Conservation (phyloP, 208 protist genomes). For the Trypanosoma boissoni region DNA sequence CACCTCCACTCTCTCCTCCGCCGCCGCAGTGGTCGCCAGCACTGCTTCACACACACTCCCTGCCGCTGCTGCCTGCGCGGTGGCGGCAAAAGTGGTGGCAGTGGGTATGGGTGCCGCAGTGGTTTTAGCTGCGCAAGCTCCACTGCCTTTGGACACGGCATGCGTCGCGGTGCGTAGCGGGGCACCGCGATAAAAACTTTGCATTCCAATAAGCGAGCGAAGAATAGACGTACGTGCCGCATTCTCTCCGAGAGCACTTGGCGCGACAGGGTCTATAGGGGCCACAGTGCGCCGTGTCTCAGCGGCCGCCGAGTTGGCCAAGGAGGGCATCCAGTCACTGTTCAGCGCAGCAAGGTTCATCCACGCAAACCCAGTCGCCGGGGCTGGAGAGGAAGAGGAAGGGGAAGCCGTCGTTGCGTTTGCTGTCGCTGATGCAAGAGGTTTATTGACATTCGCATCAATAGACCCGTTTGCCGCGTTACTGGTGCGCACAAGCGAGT, state of each 20-base stretch:
- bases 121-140: background rate
- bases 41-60: background rate
- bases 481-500: slow-evolving; percentile 18
- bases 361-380: slow-evolving; percentile 27
- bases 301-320: slow-evolving; percentile 27
- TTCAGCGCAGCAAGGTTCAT: slow-evolving; percentile 48
- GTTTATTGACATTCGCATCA: slow-evolving; percentile 4
- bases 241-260: slow-evolving; percentile 9
- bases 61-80: background rate
- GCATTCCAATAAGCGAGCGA: slow-evolving; percentile 8
- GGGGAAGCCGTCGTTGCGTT: background rate
- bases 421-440: background rate
- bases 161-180: slow-evolving; percentile 2
- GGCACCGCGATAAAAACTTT: slow-evolving; percentile 16
- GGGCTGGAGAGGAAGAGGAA: background rate
- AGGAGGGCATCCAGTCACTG: slow-evolving; percentile 57
- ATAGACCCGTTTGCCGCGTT: background rate
- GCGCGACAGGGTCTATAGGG: background rate
- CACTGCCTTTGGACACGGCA: background rate
- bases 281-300: background rate
- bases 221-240: slow-evolving; percentile 2
- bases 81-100: background rate
- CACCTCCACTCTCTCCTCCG: background rate
- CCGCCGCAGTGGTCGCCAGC: background rate
- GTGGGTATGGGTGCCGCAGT: background rate